Conservation (phyloP, 108 stramenopile genomes). For the Fragilaria crotonensis region DNA sequence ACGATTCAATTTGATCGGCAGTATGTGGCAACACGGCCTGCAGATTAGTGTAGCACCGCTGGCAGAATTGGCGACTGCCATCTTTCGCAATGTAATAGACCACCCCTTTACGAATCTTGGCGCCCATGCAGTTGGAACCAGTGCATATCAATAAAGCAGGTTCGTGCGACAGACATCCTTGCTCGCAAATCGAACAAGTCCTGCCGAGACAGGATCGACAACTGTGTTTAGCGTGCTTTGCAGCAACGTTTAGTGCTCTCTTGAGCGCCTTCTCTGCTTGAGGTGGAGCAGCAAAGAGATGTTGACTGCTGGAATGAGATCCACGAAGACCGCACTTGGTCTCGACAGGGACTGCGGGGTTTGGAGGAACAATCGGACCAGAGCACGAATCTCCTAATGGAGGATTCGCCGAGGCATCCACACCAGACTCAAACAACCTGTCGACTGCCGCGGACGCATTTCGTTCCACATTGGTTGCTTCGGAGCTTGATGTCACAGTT, state of each 20-base stretch:
- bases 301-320: background rate
- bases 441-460: background rate
- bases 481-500: background rate
- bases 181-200: slow-evolving; percentile 62
- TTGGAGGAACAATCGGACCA: background rate
- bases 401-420: background rate
- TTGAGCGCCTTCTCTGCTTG: background rate
- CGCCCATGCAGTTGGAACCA: slow-evolving; percentile 38
- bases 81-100: slow-evolving; percentile 63
- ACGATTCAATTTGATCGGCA: slow-evolving; percentile 7
- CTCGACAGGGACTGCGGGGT: background rate
- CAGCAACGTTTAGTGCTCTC: slow-evolving; percentile 2
- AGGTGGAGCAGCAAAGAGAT: background rate
- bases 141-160: slow-evolving; percentile 68
- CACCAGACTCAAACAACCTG: background rate
- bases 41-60: slow-evolving; percentile 58
- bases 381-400: too few species aligned
- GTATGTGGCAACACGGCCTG: slow-evolving; percentile 40
- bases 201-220: slow-evolving; percentile 29
- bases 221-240: slow-evolving; percentile 11
- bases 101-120: slow-evolving; percentile 47
- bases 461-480: background rate
- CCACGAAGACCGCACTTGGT: background rate
- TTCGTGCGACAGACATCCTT: slow-evolving; percentile 71
- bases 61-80: slow-evolving; percentile 65